Conservation (phyloP, 78 protist species). For the Dictyostelium purpureum region DNA sequence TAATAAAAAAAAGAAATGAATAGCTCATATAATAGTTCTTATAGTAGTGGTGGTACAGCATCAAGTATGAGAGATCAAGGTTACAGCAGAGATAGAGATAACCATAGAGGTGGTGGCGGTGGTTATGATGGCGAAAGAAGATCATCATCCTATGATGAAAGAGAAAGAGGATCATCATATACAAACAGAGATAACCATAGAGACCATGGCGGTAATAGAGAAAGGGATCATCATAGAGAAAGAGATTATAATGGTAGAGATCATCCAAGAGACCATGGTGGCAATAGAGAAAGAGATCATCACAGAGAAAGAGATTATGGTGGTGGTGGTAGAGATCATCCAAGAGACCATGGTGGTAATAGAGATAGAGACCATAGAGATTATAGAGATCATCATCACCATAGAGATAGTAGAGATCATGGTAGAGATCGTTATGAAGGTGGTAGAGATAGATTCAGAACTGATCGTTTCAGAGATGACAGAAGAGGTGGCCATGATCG, state of each 20-base stretch:
- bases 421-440: not conserved
- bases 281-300: not conserved
- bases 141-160: not conserved
- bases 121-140: not conserved
- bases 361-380: not conserved
- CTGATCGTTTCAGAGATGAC: not conserved
- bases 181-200: not conserved
- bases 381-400: not conserved
- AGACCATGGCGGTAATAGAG: slow-evolving; percentile 1
- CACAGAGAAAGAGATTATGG: not conserved
- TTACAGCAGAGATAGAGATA: not conserved
- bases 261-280: not conserved
- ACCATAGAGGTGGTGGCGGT: not conserved
- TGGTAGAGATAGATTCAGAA: not conserved
- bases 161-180: not conserved
- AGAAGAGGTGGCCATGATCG: not conserved
- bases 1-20: too few species aligned
- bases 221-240: not conserved
- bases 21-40: too few species aligned
- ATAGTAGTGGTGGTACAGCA: not conserved
- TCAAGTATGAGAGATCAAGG: not conserved
- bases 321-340: not conserved
- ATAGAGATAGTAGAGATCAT: not conserved
- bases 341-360: not conserved
- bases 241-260: not conserved